phyloP scores from a whole-genome alignment of 1,284 basidiomycete genomes.

The Vanrija humicola region DNA sequence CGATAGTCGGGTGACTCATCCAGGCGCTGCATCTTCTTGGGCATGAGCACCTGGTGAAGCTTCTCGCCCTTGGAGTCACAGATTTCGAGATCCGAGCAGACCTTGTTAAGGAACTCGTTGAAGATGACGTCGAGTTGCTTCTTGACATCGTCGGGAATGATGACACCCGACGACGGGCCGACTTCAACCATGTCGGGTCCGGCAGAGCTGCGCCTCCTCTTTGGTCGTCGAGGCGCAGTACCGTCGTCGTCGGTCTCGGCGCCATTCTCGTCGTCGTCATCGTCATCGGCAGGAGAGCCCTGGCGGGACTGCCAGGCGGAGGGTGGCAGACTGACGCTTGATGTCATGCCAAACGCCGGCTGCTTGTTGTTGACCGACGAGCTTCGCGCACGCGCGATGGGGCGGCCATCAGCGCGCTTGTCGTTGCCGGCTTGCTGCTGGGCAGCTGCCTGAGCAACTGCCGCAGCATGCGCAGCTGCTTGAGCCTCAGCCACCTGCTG shows the following conservation, averaged over 20 bases:
- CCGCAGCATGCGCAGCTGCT: not conserved
- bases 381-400: conserved; percentile 35
- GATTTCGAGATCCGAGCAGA: conserved; percentile 90
- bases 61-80: conserved; percentile 92
- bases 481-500: not conserved
- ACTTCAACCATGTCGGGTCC: conserved; percentile 17
- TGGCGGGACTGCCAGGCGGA: conserved; percentile 44
- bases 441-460: not conserved
- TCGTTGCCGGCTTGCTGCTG: conserved; percentile 11
- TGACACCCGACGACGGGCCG: conserved; percentile 18
- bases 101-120: conserved; percentile 78
- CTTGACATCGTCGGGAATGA: conserved; percentile 62
- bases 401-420: conserved; percentile 37
- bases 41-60: conserved; percentile 98
- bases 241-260: conserved; percentile 34
- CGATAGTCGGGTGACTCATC: conserved; percentile 95
- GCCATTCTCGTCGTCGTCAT: conserved; percentile 37
- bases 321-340: conserved; percentile 35
- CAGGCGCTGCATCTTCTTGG: conserved; percentile 93
- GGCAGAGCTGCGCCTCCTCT: conserved; percentile 38
- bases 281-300: conserved; percentile 32
- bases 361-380: conserved; percentile 31
- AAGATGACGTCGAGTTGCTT: conserved; percentile 84
- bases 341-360: conserved; percentile 21
- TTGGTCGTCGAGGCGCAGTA: conserved; percentile 26